A percentile compares a stretch with the other conserved stretches of the same genome.
Conservation (phyloP, 306 rosid species). For the Vicia sativa region DNA sequence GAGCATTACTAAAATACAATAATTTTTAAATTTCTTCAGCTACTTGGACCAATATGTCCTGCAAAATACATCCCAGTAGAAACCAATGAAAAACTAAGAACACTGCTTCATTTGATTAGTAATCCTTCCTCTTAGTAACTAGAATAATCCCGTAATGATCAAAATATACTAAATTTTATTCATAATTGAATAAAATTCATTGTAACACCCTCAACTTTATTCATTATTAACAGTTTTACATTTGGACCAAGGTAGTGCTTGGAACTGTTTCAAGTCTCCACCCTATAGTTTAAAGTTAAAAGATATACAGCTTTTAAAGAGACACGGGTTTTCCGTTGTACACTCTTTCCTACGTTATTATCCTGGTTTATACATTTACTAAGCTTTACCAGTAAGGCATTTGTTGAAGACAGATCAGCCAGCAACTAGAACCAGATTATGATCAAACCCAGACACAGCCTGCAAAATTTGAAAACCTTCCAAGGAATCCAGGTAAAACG, state of each 20-base stretch:
- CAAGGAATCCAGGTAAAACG: slow-evolving; percentile 58
- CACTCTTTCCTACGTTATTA: slow-evolving; percentile 16
- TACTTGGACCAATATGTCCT: not conserved
- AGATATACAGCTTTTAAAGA: not conserved
- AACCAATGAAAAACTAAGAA: not conserved
- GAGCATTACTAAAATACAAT: not conserved
- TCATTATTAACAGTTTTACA: slow-evolving; percentile 25
- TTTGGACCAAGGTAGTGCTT: slow-evolving; percentile 22
- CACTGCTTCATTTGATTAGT: not conserved
- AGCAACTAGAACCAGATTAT: slow-evolving; percentile 71
- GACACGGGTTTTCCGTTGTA: not conserved
- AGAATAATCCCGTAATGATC: not conserved
- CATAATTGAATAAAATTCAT: not conserved
- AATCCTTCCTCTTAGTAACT: not conserved
- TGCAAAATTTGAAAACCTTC: slow-evolving; percentile 72
- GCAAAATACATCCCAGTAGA: not conserved
- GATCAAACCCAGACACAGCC: slow-evolving; percentile 89
- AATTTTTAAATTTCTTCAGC: not conserved
- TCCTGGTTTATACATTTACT: not conserved
- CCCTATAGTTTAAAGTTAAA: not conserved
- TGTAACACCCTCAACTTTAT: not conserved
- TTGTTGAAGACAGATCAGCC: slow-evolving; percentile 46
- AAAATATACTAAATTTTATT: not conserved
- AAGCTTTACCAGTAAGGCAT: slow-evolving; percentile 7
- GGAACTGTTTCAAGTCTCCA: slow-evolving; percentile 14